These are phyloP conservation scores for Clarkia xantiana DNA, from an alignment of 345 rosid species.

Conservation along the genomic window DNA sequence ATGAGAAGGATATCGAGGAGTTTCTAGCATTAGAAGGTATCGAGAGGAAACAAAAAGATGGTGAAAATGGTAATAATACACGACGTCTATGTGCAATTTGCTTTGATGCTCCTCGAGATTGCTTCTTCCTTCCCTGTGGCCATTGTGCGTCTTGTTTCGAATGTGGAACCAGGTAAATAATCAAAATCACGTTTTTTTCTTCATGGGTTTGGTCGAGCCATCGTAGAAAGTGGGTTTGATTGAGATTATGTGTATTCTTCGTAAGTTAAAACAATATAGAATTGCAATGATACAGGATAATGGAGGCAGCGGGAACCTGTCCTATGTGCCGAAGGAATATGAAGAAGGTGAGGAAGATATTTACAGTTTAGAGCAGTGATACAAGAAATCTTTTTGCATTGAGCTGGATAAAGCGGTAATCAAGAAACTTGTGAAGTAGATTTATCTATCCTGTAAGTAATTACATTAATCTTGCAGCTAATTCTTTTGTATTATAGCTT, in stretches of 20 bases:
- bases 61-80: conserved; percentile 55
- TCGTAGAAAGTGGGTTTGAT: too few species aligned
- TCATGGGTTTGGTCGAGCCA: too few species aligned
- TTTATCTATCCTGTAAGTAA: too few species aligned
- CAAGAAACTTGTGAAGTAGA: too few species aligned
- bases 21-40: conserved; percentile 15
- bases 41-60: conserved; percentile 37
- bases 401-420: too few species aligned
- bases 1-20: conserved; percentile 58
- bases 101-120: conserved; percentile 94
- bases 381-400: too few species aligned
- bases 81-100: conserved; percentile 88
- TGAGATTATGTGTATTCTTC: not conserved
- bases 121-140: conserved; percentile 98
- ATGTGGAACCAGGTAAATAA: conserved; percentile 73
- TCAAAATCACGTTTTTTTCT: not conserved
- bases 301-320: conserved; percentile 65
- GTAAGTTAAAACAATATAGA: not conserved
- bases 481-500: too few species aligned
- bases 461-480: too few species aligned
- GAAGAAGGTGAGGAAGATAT: conserved; percentile 89
- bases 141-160: conserved; percentile 85
- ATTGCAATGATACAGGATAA: conserved; percentile 43
- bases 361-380: conserved; percentile 36
- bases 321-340: conserved; percentile 75